These are phyloP conservation scores for Westerdykella sp. DNA, from an alignment of 2,329 filamentous ascomycete genomes.

Conservation along the genomic window DNA sequence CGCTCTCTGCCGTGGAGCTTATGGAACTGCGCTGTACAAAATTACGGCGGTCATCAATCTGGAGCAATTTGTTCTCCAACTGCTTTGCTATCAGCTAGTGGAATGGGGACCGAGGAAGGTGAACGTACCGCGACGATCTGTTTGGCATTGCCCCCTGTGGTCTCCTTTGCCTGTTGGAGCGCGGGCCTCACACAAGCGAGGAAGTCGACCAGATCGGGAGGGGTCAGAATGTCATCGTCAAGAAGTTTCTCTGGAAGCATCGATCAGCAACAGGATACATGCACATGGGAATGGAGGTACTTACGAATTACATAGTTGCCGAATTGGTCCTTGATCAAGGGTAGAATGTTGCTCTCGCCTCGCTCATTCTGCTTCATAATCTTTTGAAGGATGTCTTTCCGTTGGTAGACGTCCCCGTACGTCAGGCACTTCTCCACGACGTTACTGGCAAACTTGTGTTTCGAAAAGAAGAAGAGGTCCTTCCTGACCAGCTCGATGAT, in stretches of 20 bases:
- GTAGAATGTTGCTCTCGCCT: slow-evolving; percentile 63
- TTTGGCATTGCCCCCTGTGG: slow-evolving; percentile 31
- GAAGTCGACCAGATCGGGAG: too few species aligned
- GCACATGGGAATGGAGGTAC: slow-evolving; percentile 37
- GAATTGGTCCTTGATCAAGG: slow-evolving; percentile 82
- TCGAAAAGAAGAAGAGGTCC: slow-evolving; percentile 69
- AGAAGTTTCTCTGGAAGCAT: slow-evolving; percentile 67
- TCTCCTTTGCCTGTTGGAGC: slow-evolving; percentile 40
- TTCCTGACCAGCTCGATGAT: slow-evolving; percentile 69
- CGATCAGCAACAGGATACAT: slow-evolving; percentile 5
- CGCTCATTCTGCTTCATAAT: slow-evolving; percentile 49
- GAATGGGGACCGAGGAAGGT: neutral
- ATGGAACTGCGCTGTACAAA: slow-evolving; percentile 12
- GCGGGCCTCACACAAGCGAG: slow-evolving; percentile 36
- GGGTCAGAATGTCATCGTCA: slow-evolving; percentile 18
- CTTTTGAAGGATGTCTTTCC: slow-evolving; percentile 56
- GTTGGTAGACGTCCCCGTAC: slow-evolving; percentile 62
- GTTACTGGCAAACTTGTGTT: slow-evolving; percentile 95
- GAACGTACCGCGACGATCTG: slow-evolving; percentile 38
- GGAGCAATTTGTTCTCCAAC: slow-evolving; percentile 48
- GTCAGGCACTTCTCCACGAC: slow-evolving; percentile 91
- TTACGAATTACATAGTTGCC: slow-evolving; percentile 96
- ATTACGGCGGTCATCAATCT: slow-evolving; percentile 15
- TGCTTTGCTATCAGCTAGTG: slow-evolving; percentile 9
- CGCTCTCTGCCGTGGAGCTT: slow-evolving; percentile 19